A percentile compares a stretch with the other conserved stretches of the same genome.
phyloP scores from a whole-genome alignment of 2,329 filamentous ascomycete species.

The Gnomoniopsis smithogilvyi region DNA sequence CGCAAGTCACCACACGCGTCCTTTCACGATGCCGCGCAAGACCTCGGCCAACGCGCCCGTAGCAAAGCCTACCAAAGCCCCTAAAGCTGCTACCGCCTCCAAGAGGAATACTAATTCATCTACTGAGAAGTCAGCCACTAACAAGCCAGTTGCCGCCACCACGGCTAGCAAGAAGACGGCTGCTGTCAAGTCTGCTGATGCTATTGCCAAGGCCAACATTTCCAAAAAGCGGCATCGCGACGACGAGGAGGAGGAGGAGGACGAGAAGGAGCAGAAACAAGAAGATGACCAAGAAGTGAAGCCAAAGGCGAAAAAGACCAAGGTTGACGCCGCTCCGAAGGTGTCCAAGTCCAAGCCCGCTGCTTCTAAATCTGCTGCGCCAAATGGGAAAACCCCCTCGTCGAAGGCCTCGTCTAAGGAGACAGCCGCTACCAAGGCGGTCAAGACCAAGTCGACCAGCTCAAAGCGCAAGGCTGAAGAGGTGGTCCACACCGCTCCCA shows the following conservation, averaged over 20 bases:
- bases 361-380: slow-evolving; percentile 3
- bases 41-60: not conserved
- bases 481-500: not conserved
- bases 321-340: not conserved
- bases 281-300: not conserved
- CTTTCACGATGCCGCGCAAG: not conserved
- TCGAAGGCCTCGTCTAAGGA: slow-evolving; percentile 12
- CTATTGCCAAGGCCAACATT: slow-evolving; percentile 9
- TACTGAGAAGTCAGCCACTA: not conserved
- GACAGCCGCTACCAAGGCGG: slow-evolving; percentile 23
- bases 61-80: not conserved
- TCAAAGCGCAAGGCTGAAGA: slow-evolving; percentile 3
- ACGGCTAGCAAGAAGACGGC: slow-evolving; percentile 13
- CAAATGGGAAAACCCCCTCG: slow-evolving; percentile 20
- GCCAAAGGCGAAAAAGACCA: not conserved
- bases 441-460: slow-evolving; percentile 11
- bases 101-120: slow-evolving; percentile 1
- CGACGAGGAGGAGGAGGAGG: slow-evolving; percentile 25
- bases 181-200: not conserved
- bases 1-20: not conserved
- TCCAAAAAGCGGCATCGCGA: slow-evolving; percentile 44
- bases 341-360: not conserved
- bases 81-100: slow-evolving; percentile 7
- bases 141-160: not conserved
- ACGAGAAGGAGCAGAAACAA: too few relatives aligned